Conservation (phyloP, 352 stramenopile species). For the Globisporangium paroecandrum region DNA sequence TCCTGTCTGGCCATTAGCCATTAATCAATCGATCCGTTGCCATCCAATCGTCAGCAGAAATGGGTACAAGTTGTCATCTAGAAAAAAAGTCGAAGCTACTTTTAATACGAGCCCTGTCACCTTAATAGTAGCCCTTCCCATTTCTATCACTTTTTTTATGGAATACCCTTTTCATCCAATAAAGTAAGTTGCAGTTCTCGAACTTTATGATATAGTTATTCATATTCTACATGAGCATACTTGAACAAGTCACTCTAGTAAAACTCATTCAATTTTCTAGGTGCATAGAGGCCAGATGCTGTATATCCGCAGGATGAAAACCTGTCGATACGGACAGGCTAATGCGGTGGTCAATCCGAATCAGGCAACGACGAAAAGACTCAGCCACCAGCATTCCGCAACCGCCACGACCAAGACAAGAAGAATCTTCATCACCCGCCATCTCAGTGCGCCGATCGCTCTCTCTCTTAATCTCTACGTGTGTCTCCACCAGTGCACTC, state of each 20-base stretch:
- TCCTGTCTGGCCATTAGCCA: neutral
- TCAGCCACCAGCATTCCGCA: neutral
- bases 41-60: neutral
- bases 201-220: neutral
- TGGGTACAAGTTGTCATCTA: neutral
- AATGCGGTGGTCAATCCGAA: neutral
- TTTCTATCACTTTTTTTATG: neutral
- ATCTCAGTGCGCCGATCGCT: neutral
- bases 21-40: neutral
- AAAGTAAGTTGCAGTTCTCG: neutral
- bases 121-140: neutral
- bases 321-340: neutral
- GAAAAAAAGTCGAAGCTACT: constrained; percentile 1
- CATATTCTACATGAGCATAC: neutral
- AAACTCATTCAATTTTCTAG: neutral
- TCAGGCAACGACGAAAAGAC: neutral
- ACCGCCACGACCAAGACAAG: neutral
- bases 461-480: neutral
- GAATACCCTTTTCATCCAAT: neutral
- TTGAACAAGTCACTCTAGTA: neutral
- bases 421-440: neutral
- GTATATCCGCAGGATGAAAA: neutral
- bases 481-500: neutral
- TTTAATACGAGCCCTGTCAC: neutral
- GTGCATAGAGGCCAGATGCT: neutral